Evolutionary conservation across 2,329 filamentous ascomycete species (phyloP).

Genomic region (Teratosphaeria gauchensis): DNA sequence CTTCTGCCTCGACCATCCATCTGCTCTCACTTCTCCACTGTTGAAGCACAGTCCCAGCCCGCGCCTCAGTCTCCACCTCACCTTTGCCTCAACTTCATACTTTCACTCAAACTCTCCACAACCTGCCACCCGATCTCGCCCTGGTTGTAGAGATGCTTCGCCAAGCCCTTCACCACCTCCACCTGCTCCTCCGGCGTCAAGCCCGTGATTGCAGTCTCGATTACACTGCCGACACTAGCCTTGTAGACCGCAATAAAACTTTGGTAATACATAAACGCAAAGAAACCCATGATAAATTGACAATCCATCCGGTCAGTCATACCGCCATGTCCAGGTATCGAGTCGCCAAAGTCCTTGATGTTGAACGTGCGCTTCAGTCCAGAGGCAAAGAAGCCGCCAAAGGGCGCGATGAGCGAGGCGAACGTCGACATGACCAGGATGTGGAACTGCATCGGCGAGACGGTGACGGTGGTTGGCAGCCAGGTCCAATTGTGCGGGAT

Average conservation of each 20-base stretch:
- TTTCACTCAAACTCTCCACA: conserved; percentile 24
- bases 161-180: conserved; percentile 57
- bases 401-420: conserved; percentile 90
- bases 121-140: conserved; percentile 48
- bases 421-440: conserved; percentile 85
- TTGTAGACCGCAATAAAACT: conserved; percentile 85
- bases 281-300: conserved; percentile 99
- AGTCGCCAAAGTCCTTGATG: conserved; percentile 99
- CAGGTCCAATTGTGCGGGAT: conserved; percentile 56
- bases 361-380: conserved; percentile 98
- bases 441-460: conserved; percentile 88
- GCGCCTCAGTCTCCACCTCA: not conserved
- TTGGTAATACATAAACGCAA: conserved; percentile 97
- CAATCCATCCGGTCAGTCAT: conserved; percentile 99
- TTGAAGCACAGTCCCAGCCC: not conserved
- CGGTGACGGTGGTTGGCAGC: conserved; percentile 59
- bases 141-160: conserved; percentile 56
- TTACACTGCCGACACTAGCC: conserved; percentile 71
- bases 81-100: conserved; percentile 11
- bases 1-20: not conserved
- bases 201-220: conserved; percentile 88
- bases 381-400: conserved; percentile 96
- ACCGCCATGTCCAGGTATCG: conserved; percentile 91
- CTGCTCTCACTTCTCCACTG: not conserved
- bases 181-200: conserved; percentile 80